Conservation (phyloP, 2,329 filamentous ascomycete genomes). For the Colletotrichum karsti region DNA sequence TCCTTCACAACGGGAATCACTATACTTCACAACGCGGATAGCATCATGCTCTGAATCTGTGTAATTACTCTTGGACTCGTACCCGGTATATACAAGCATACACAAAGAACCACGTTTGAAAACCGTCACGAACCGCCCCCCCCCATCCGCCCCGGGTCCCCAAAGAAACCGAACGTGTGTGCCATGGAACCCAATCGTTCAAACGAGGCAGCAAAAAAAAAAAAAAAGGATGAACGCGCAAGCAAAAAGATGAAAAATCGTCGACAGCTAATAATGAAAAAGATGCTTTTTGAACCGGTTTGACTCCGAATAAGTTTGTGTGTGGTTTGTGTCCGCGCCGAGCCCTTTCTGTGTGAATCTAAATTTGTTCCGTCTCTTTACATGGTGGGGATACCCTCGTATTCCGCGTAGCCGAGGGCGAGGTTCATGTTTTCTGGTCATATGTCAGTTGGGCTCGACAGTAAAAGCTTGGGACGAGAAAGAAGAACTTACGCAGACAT, state of each 20-base stretch:
- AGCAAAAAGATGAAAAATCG: neutral
- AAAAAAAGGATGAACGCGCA: neutral
- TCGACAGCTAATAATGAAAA: neutral
- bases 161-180: neutral
- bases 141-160: neutral
- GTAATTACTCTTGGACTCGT: slow-evolving; percentile 24
- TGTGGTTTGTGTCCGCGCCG: slow-evolving; percentile 15
- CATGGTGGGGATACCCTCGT: slow-evolving; percentile 80
- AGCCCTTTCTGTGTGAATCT: slow-evolving; percentile 21
- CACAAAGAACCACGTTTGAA: slow-evolving; percentile 1
- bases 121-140: neutral
- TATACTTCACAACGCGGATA: no score
- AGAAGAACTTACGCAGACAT: slow-evolving; percentile 77
- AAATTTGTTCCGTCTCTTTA: slow-evolving; percentile 34
- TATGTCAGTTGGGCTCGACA: neutral
- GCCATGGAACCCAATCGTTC: neutral
- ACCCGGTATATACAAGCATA: slow-evolving; percentile 25
- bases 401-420: slow-evolving; percentile 87
- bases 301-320: slow-evolving; percentile 27
- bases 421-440: slow-evolving; percentile 88
- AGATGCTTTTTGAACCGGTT: slow-evolving; percentile 28
- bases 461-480: neutral
- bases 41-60: slow-evolving; percentile 6
- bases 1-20: no score
- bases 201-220: neutral